Base-by-base conservation (phyloP, 1,284 basidiomycete species). In the Marasmius fiardii region DNA sequence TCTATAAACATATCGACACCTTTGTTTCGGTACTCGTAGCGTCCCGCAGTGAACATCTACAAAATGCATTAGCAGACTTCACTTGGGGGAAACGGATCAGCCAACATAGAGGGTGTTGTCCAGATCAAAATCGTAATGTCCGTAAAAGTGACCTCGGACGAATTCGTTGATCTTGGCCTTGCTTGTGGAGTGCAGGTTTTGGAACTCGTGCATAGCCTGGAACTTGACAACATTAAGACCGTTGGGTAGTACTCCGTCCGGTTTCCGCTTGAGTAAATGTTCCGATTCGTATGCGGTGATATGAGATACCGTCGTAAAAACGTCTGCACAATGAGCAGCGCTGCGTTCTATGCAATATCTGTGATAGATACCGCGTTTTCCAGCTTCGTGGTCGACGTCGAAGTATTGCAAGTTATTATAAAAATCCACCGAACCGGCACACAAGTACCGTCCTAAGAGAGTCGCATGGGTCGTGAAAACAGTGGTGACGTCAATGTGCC, bases 1-100 rank as follows among this genome's bases (percentile, higher is more conserved):
- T 99, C 96, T 66, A 99, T 95, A 71, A 98, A 99, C 95, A 99
- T 97, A 72, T 99, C 96, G 43, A 98, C 94, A 64, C 96, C 96
- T 79, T 99, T 99, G 80, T 99, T 99, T 47, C 96, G 84, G 74
- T 97, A 98, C 73, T 99, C 96, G 74, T 99, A 99, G 50, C 96
- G 86, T 48, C 96, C 96, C n/a, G 96, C 96, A 14, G 94, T 98
- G 77, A 99, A 99, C 82, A 98, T 87, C 87, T 83, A 61, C 3
- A 43, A 11, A 34, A 43, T 3, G 1, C 4, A 28, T 11, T 4
- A 18, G 43, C 39, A 39, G 24, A 52, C 33, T 43, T 23, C 59
- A 23, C 41, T 35, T 2, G 18, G 11, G 24, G 51, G 20, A 51
- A 31, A 59, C 14, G 35, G 53, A 12, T 11, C 20, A 7, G 72